Percentiles rank a stretch among this genome's conserved stretches.
These are phyloP conservation scores for Neurospora sp. DNA, from an alignment of 2,329 filamentous ascomycete species.

Conservation along the genomic window DNA sequence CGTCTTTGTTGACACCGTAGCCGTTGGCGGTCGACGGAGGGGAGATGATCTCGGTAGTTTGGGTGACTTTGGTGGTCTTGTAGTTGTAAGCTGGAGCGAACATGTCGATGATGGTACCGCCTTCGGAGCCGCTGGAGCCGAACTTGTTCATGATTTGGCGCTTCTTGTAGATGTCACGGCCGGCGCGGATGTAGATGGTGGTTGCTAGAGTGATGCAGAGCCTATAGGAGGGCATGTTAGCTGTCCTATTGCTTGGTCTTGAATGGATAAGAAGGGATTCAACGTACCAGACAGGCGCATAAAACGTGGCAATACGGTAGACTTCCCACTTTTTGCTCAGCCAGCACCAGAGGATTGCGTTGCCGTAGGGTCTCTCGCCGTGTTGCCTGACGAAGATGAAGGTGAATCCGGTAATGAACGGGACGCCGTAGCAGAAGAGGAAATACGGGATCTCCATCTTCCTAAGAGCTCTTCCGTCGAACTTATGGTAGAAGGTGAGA, in stretches of 20 bases:
- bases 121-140: conserved; percentile 31
- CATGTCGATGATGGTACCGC: conserved; percentile 30
- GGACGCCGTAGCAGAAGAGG: conserved; percentile 60
- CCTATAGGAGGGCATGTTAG: conserved; percentile 28
- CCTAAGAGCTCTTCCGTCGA: conserved; percentile 54
- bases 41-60: conserved; percentile 18
- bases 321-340: conserved; percentile 58
- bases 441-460: conserved; percentile 64
- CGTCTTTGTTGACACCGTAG: not conserved
- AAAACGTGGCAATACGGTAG: conserved; percentile 66
- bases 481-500: conserved; percentile 69
- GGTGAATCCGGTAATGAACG: conserved; percentile 58
- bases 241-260: conserved; percentile 6
- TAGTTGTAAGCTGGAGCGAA: conserved; percentile 31
- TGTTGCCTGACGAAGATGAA: conserved; percentile 53
- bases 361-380: conserved; percentile 58
- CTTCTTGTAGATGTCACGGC: conserved; percentile 56
- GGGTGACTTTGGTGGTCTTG: conserved; percentile 47
- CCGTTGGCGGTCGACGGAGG: conserved; percentile 2
- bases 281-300: conserved; percentile 58
- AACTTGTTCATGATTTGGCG: conserved; percentile 51
- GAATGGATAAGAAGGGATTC: not conserved
- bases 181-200: conserved; percentile 55
- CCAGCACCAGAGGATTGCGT: conserved; percentile 78
- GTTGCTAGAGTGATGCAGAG: conserved; percentile 51